A percentile compares a stretch with the other conserved stretches of the same genome.
Conservation (phyloP, 768 basidiomycete species). For the Sarcomyxa edulis region DNA sequence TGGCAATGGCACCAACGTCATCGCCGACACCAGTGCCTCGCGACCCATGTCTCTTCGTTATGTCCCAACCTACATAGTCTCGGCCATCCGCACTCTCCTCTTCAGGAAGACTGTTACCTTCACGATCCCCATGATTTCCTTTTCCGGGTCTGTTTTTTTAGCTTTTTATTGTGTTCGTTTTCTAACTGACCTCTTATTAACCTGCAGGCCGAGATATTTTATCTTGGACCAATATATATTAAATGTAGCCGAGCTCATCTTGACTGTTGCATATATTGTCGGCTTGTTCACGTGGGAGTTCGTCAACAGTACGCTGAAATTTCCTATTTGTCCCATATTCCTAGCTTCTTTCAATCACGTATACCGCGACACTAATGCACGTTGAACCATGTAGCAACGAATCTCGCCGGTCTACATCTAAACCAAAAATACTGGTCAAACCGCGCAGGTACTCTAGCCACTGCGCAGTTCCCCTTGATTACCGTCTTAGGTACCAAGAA, state of each 20-base stretch:
- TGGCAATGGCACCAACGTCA: too few relatives aligned
- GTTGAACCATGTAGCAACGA: conserved; percentile 4
- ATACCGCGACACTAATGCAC: not conserved
- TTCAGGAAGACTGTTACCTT: conserved; percentile 20
- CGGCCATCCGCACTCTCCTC: conserved; percentile 12
- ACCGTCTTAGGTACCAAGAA: conserved; percentile 43
- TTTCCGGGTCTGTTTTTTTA: too few relatives aligned
- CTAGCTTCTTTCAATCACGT: too few relatives aligned
- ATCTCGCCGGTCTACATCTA: conserved; percentile 2
- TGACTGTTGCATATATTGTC: conserved; percentile 3
- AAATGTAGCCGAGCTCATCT: conserved; percentile 21
- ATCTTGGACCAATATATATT: conserved; percentile 24
- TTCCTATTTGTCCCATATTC: too few relatives aligned
- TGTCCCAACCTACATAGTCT: conserved; percentile 10
- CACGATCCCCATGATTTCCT: too few relatives aligned
- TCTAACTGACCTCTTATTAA: too few relatives aligned
- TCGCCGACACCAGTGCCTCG: too few relatives aligned
- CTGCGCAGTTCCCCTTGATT: conserved; percentile 34
- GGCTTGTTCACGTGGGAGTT: conserved; percentile 5
- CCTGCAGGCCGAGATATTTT: too few relatives aligned
- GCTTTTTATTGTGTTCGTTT: too few relatives aligned
- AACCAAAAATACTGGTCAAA: conserved; percentile 10
- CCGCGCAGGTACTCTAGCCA: conserved; percentile 23
- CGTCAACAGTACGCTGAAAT: not conserved
- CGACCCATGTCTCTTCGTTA: conserved; percentile 3